Evolutionary conservation across 441 rosid genomes (phyloP), one percentile per base, ranked within the genome.

Genomic region (Euphorbia neoarborescens): DNA sequence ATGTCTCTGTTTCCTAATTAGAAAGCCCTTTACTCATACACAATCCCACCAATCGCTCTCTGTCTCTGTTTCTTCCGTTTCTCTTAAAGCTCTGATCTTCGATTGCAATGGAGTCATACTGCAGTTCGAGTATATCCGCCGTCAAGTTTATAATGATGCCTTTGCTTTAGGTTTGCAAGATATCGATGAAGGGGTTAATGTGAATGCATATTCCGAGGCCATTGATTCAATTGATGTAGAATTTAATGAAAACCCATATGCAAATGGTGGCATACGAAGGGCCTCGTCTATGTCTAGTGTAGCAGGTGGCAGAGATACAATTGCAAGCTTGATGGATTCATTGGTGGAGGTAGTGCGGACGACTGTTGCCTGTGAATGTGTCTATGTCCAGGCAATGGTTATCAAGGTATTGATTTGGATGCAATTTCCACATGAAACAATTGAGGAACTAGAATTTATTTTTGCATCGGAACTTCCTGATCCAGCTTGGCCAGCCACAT

Each of bases 361-460:
- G 76, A 96, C 99, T 73, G 97, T 96, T 65, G 99, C 99, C 69
- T 96, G 99, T 50, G 99, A 95, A 81, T 95, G 99, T 74, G 98
- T 95, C 68, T 95, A 89, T 86, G 92, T 95, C 78, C 91, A 98
- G 75, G 97, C 91, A 65, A 91, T 95, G 97, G 98, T 95, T 71
- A 87, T 95, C 82, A 95, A 95, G 86, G 98, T 97, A 78, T 83
- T 95, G 89, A 92, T 95, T 81, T 95, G 99, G 99, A 95, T 95
- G 98, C 99, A 95, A 87, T 89, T 92, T 80, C 96, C 98, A 13
- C 83, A 86, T 80, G 99, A 92, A 79, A 86, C 99, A 9, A 87
- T 92, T 80, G 98, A 95, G 78, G 99, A 95, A 80, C 76, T 95
- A 72, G 94, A 86, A 80, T 95, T 96, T 58, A 92, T 95, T 75